These are phyloP conservation scores for Lasiodiplodia citricola DNA, from an alignment of 2,329 filamentous ascomycete species.

Conservation along the genomic window DNA sequence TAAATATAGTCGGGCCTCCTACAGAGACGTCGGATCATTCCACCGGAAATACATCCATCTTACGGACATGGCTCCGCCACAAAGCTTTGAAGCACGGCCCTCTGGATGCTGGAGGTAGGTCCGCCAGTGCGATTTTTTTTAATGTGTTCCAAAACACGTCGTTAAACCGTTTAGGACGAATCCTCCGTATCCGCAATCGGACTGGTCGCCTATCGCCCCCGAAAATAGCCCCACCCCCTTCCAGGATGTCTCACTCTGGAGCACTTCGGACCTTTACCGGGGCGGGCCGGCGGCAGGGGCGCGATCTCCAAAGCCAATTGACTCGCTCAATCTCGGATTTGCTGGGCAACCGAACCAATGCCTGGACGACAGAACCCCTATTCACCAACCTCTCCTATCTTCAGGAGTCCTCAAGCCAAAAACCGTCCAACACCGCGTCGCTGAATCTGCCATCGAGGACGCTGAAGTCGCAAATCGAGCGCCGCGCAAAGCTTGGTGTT, in stretches of 20 bases:
- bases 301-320: slow-evolving; percentile 18
- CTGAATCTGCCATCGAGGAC: not conserved
- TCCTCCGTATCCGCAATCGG: not conserved
- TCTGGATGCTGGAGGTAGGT: not conserved
- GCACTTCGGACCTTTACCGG: slow-evolving; percentile 1
- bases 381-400: slow-evolving; percentile 20
- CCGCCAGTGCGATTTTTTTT: not conserved
- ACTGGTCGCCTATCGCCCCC: not conserved
- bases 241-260: slow-evolving; percentile 8
- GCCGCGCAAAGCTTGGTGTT: not conserved
- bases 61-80: not conserved
- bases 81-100: not conserved
- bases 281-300: slow-evolving; percentile 1
- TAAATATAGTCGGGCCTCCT: not conserved
- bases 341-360: slow-evolving; percentile 21
- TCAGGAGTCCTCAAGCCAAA: slow-evolving; percentile 7
- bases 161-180: not conserved
- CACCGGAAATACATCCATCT: not conserved
- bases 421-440: slow-evolving; percentile 1
- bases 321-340: slow-evolving; percentile 23
- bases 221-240: not conserved
- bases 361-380: slow-evolving; percentile 12
- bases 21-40: not conserved
- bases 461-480: not conserved
- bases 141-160: not conserved